Percentiles rank a stretch among this genome's conserved stretches.
phyloP scores from a whole-genome alignment of 2,329 filamentous ascomycete species.

The Akanthomyces lecanii region DNA sequence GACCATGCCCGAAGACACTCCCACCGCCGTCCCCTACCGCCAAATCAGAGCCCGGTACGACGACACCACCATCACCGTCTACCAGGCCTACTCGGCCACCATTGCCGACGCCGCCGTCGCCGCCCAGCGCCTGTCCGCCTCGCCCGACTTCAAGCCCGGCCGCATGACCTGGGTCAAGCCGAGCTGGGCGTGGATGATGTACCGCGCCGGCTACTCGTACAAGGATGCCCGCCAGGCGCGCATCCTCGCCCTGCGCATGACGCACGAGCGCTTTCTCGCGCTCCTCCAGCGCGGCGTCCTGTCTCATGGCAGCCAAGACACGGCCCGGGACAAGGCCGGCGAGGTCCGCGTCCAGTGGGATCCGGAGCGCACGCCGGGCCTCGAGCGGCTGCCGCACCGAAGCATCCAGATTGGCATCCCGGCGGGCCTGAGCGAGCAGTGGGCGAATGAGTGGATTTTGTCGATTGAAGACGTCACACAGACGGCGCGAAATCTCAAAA shows the following conservation, averaged over 20 bases:
- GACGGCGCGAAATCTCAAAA: constrained; percentile 45
- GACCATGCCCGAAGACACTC: background rate
- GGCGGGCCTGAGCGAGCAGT: constrained; percentile 39
- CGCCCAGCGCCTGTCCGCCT: constrained; percentile 48
- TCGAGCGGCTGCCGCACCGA: constrained; percentile 45
- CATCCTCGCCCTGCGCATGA: constrained; percentile 55
- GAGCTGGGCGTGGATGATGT: constrained; percentile 61
- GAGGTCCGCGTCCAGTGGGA: constrained; percentile 61
- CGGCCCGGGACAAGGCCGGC: constrained; percentile 24
- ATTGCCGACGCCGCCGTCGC: constrained; percentile 52
- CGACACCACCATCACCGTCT: constrained; percentile 51
- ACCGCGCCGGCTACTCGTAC: constrained; percentile 56
- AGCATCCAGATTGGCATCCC: constrained; percentile 62
- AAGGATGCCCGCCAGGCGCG: constrained; percentile 52
- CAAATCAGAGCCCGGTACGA: constrained; percentile 52
- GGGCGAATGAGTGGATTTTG: constrained; percentile 49
- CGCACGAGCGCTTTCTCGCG: constrained; percentile 43
- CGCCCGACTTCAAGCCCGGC: constrained; percentile 45
- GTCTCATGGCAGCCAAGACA: constrained; percentile 18
- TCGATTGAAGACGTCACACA: constrained; percentile 57
- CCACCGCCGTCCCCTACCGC: constrained; percentile 32
- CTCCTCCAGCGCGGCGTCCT: constrained; percentile 39
- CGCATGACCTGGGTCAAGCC: constrained; percentile 66
- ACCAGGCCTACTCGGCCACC: constrained; percentile 53
- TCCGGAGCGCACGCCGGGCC: constrained; percentile 48